phyloP scores from a whole-genome alignment of 2,329 filamentous ascomycete species.

The Fonsecaea erecta region DNA sequence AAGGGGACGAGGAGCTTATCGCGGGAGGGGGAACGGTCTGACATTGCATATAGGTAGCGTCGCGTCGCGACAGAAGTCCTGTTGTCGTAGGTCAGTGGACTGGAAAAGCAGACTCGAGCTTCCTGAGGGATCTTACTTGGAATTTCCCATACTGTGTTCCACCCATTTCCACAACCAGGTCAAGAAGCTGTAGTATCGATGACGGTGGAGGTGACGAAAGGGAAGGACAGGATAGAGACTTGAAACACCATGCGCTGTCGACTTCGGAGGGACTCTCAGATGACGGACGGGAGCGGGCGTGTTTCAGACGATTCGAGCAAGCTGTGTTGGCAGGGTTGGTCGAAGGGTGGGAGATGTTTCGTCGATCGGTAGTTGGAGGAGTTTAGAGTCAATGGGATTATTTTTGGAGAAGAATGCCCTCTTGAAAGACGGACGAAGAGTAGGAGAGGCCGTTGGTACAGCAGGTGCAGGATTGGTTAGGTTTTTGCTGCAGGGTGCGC shows the following conservation, averaged over 20 bases:
- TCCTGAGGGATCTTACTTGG: conserved; percentile 51
- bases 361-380: conserved; percentile 7
- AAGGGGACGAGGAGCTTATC: conserved; percentile 24
- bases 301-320: conserved; percentile 4
- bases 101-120: conserved; percentile 26
- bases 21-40: conserved; percentile 47
- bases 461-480: conserved; percentile 14
- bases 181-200: conserved; percentile 5
- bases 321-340: conserved; percentile 3
- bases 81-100: conserved; percentile 37
- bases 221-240: conserved; percentile 2
- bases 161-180: conserved; percentile 47
- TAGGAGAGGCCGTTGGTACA: conserved; percentile 1
- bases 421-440: conserved; percentile 1
- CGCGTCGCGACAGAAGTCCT: conserved; percentile 84
- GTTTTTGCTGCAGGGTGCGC: background rate
- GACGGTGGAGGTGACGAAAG: conserved; percentile 2
- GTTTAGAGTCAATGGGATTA: conserved; percentile 15
- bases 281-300: background rate
- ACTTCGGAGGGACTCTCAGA: background rate
- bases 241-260: conserved; percentile 21
- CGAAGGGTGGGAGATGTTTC: background rate
- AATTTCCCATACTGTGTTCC: conserved; percentile 64
- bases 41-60: conserved; percentile 86
- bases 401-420: conserved; percentile 27